Evolutionary conservation across 2,329 filamentous ascomycete genomes (phyloP).

Genomic region (Phoma sp.): DNA sequence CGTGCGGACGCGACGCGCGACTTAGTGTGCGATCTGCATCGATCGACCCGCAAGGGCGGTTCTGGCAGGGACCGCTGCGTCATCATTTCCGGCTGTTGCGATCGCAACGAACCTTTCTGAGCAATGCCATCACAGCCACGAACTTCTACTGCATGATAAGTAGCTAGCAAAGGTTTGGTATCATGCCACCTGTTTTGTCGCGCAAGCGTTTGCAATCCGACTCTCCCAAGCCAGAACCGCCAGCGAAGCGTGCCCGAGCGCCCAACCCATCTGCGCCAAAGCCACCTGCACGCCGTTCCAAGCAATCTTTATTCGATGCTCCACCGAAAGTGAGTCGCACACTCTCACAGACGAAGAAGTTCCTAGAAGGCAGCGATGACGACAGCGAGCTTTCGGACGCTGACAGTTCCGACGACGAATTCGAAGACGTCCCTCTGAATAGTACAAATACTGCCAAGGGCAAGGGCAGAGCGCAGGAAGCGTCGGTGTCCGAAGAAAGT

Average conservation of each 20-base stretch:
- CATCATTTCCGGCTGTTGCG: slow-evolving; percentile 28
- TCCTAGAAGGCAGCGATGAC: slow-evolving; percentile 52
- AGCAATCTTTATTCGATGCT: slow-evolving; percentile 53
- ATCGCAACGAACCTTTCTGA: background rate
- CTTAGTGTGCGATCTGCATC: slow-evolving; percentile 22
- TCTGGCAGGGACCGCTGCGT: slow-evolving; percentile 29
- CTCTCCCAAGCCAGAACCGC: slow-evolving; percentile 54
- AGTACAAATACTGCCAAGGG: slow-evolving; percentile 45
- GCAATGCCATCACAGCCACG: background rate
- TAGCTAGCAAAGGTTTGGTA: background rate
- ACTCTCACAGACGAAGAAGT: slow-evolving; percentile 43
- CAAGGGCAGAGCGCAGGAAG: slow-evolving; percentile 51
- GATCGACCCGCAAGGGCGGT: slow-evolving; percentile 30
- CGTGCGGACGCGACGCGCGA: slow-evolving; percentile 27
- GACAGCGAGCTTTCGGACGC: slow-evolving; percentile 51
- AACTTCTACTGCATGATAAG: background rate
- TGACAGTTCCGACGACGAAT: slow-evolving; percentile 56
- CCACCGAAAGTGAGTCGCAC: slow-evolving; percentile 43
- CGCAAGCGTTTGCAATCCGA: slow-evolving; percentile 68
- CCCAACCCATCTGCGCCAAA: slow-evolving; percentile 25
- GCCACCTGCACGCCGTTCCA: slow-evolving; percentile 32
- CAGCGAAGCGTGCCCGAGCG: slow-evolving; percentile 34
- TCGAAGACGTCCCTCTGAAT: slow-evolving; percentile 55
- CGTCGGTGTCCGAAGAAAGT: slow-evolving; percentile 44
- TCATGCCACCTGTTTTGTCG: slow-evolving; percentile 73